Evolutionary conservation across 768 basidiomycete species (phyloP).

Genomic region (Leucosporidium creatinivorum): DNA sequence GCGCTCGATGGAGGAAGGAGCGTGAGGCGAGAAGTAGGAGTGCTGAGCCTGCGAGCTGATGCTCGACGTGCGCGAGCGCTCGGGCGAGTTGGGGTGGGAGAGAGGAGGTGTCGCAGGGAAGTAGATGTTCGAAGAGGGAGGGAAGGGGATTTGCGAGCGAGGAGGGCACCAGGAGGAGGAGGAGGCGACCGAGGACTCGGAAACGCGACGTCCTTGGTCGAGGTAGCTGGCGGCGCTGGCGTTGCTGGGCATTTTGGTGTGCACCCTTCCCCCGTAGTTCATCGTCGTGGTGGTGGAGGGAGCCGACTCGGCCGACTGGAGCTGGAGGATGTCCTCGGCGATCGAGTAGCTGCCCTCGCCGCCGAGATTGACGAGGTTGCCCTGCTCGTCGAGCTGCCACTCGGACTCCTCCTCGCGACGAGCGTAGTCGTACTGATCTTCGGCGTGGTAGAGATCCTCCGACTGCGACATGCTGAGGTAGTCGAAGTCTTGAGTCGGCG

Average conservation of each 20-base stretch:
- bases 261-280: not conserved
- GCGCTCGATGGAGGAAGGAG: slow-evolving; percentile 10
- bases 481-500: slow-evolving; percentile 4
- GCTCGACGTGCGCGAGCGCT: slow-evolving; percentile 21
- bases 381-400: slow-evolving; percentile 9
- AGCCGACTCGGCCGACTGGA: slow-evolving; percentile 5
- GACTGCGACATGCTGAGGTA: not conserved
- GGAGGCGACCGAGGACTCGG: not conserved
- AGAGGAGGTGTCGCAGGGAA: not conserved
- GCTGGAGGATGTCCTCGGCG: slow-evolving; percentile 29
- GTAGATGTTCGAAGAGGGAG: not conserved
- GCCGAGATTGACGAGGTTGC: slow-evolving; percentile 13
- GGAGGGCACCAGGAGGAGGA: not conserved
- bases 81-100: not conserved
- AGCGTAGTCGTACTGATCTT: not conserved
- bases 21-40: slow-evolving; percentile 1
- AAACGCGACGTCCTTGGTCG: slow-evolving; percentile 3
- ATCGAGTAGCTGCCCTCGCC: slow-evolving; percentile 10
- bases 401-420: not conserved
- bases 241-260: not conserved
- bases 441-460: not conserved
- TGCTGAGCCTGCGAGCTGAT: slow-evolving; percentile 12
- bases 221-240: not conserved
- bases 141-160: not conserved
- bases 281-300: not conserved